phyloP scores from a whole-genome alignment of 805 yeast genomes.

The Schizosaccharomyces cryophilus region DNA sequence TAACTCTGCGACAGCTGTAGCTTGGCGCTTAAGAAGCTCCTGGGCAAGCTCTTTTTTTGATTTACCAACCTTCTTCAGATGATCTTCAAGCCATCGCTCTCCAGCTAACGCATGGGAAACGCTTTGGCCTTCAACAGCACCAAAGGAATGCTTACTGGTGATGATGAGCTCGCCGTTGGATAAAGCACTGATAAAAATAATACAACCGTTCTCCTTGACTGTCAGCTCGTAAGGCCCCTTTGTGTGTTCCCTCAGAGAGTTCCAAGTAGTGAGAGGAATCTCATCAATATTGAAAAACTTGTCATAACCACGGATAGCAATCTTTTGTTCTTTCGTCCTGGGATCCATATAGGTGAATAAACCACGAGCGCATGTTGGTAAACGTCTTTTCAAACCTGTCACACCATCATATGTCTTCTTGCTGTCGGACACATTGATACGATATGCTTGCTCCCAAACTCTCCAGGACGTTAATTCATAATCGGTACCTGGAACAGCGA shows the following conservation, averaged over 20 bases:
- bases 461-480: background rate
- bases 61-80: constrained; percentile 22
- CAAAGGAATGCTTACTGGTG: constrained; percentile 80
- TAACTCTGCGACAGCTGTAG: constrained; percentile 76
- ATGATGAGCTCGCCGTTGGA: constrained; percentile 56
- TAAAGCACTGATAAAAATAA: constrained; percentile 57
- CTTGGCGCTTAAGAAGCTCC: constrained; percentile 23
- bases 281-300: constrained; percentile 77
- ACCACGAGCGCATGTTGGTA: constrained; percentile 70
- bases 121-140: constrained; percentile 21
- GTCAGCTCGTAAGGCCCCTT: constrained; percentile 61
- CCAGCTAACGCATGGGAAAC: constrained; percentile 62
- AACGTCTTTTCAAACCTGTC: constrained; percentile 3
- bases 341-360: constrained; percentile 26
- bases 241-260: constrained; percentile 22
- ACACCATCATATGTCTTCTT: background rate
- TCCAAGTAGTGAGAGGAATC: constrained; percentile 24
- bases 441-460: background rate
- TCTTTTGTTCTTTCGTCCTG: constrained; percentile 14
- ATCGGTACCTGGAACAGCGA: background rate
- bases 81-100: constrained; percentile 28
- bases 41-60: constrained; percentile 29
- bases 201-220: constrained; percentile 82
- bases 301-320: constrained; percentile 73
- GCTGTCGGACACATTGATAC: background rate